Conservation (phyloP, 2,329 filamentous ascomycete species). For the Pseudocercospora cruenta region DNA sequence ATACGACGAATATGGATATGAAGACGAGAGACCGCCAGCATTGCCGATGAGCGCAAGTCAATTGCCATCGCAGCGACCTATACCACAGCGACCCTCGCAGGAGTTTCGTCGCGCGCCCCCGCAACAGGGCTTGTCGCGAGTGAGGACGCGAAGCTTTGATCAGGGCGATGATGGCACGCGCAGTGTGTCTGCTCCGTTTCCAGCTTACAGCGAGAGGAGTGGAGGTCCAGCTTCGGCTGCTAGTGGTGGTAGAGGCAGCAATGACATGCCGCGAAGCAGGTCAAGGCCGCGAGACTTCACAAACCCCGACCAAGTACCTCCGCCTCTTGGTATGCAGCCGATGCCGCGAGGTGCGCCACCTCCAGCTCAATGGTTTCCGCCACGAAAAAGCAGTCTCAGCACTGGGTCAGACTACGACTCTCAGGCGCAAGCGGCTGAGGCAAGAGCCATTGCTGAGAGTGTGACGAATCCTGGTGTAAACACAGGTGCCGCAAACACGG, state of each 20-base stretch:
- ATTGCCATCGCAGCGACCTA: slow-evolving; percentile 18
- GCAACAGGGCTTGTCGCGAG: slow-evolving; percentile 39
- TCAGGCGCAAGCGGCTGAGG: slow-evolving; percentile 22
- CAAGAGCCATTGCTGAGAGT: slow-evolving; percentile 22
- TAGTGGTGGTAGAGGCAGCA: slow-evolving; percentile 14
- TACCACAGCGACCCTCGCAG: neutral
- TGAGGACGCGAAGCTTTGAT: slow-evolving; percentile 55
- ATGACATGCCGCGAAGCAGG: slow-evolving; percentile 23
- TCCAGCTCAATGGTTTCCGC: slow-evolving; percentile 55
- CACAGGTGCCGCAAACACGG: slow-evolving; percentile 35
- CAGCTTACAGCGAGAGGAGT: slow-evolving; percentile 21
- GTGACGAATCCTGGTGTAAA: slow-evolving; percentile 17
- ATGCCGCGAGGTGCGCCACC: slow-evolving; percentile 44
- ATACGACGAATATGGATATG: slow-evolving; percentile 60
- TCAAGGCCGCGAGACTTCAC: slow-evolving; percentile 51
- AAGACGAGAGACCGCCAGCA: slow-evolving; percentile 48
- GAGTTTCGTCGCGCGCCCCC: slow-evolving; percentile 7
- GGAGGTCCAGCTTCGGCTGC: slow-evolving; percentile 16
- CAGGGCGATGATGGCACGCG: slow-evolving; percentile 53
- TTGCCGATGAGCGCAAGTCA: slow-evolving; percentile 16
- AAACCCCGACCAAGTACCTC: slow-evolving; percentile 55
- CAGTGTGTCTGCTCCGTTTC: slow-evolving; percentile 22
- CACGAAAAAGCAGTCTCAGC: slow-evolving; percentile 65
- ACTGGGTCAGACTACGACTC: slow-evolving; percentile 43
- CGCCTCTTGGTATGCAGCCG: slow-evolving; percentile 43